Conservation (phyloP, 2,329 filamentous ascomycete genomes). For the Xylaria digitata region DNA sequence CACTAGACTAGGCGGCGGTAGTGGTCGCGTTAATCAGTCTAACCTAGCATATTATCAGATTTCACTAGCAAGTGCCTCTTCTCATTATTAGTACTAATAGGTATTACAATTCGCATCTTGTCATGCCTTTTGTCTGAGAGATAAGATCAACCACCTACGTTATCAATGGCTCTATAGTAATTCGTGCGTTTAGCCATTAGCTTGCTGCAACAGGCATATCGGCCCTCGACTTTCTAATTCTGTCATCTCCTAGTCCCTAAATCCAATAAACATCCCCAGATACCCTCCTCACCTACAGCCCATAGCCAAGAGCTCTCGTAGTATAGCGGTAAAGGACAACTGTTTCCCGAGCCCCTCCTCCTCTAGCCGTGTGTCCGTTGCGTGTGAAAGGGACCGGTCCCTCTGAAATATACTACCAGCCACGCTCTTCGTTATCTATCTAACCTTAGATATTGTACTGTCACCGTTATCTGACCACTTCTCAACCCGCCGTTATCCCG, state of each 20-base stretch:
- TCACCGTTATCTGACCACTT: slow-evolving; percentile 17
- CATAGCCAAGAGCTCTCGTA: slow-evolving; percentile 31
- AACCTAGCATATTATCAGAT: slow-evolving; percentile 32
- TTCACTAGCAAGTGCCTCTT: slow-evolving; percentile 31
- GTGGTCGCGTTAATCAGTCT: slow-evolving; percentile 30
- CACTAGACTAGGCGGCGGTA: slow-evolving; percentile 19
- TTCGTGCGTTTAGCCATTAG: slow-evolving; percentile 43
- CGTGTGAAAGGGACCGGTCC: slow-evolving; percentile 30
- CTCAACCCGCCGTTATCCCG: slow-evolving; percentile 16
- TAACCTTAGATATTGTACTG: neutral
- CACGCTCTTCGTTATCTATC: slow-evolving; percentile 23
- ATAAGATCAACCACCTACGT: slow-evolving; percentile 46
- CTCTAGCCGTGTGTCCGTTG: slow-evolving; percentile 23
- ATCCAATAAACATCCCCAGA: slow-evolving; percentile 37
- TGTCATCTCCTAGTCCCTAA: slow-evolving; percentile 29
- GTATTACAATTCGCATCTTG: slow-evolving; percentile 48
- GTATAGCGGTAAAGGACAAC: slow-evolving; percentile 36
- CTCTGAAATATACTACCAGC: slow-evolving; percentile 31
- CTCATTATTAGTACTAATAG: slow-evolving; percentile 29
- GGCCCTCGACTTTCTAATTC: slow-evolving; percentile 30
- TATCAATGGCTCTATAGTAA: slow-evolving; percentile 48
- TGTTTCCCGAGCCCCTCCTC: slow-evolving; percentile 23
- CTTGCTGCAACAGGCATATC: slow-evolving; percentile 42
- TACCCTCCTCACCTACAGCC: slow-evolving; percentile 32
- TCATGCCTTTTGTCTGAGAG: slow-evolving; percentile 46